Evolutionary conservation across 169 alveolate species (phyloP), one percentile per base, ranked within the genome.

Genomic region (Gregarina niphandrodes): DNA sequence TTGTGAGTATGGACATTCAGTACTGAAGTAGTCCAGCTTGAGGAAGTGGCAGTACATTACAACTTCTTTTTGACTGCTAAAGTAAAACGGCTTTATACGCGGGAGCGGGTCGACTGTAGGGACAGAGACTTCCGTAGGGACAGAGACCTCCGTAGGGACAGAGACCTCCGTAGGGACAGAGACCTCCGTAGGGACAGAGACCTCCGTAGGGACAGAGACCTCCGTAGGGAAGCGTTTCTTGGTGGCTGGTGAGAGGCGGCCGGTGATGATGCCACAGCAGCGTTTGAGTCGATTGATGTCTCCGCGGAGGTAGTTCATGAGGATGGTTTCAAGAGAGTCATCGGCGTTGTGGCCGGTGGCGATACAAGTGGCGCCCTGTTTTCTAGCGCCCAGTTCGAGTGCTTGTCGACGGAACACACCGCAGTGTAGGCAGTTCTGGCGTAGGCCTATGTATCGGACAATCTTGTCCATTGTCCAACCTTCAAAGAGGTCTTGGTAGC

Each of bases 281-380:
- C 61, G 67, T 1, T 82, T 82, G 21, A 90, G 69, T 54, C 95
- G 73, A 51, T 77, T 77, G 46, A 69, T 53, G 49, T 90, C 98
- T 9, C 96, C 96, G 55, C 98, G 70, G 26, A 85, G 63, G 26
- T 83, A 57, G 60, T 90, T 90, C 86, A 90, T 77, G 19, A 87
- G 61, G 28, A 85, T 77, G 0, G 98, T 90, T 64, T 90, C 98
- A 3, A 95, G 95, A 21, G 79, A 72, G 58, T 90, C 98, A 65
- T 90, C 98, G 5, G 94, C 91, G 64, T 84, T 90, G 59, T 90
- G 98, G 0, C 98, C 98, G n/a, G 97, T 90, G 36, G 83, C 75
- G 15, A 89, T 67, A 31, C 73, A 79, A 48, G 82, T 81, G 11
- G 91, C 93, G 20, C 69, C 69, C 13, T 84, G 68, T 30, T 70